Evolutionary conservation across 169 alveolate species (phyloP).

Genomic region (Theileria orientalis): DNA sequence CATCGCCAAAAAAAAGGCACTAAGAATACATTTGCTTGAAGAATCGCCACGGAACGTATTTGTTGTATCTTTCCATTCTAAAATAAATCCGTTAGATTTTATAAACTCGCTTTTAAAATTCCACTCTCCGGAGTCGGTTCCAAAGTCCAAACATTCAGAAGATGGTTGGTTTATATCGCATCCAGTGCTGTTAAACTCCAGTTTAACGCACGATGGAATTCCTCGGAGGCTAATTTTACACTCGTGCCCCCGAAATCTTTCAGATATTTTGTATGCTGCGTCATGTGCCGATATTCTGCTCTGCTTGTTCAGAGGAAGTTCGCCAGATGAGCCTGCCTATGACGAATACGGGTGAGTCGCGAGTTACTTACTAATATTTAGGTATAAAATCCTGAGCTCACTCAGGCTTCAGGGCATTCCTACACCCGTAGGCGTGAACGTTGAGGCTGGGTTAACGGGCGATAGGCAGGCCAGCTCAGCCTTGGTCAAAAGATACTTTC

Average conservation of each 20-base stretch:
- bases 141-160: neutral
- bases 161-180: conserved; percentile 32
- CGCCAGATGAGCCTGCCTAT: conserved; percentile 48
- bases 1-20: conserved; percentile 43
- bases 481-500: conserved; percentile 70
- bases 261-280: conserved; percentile 51
- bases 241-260: conserved; percentile 55
- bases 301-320: conserved; percentile 47
- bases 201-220: conserved; percentile 37
- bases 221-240: conserved; percentile 39
- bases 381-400: conserved; percentile 66
- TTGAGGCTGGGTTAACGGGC: conserved; percentile 57
- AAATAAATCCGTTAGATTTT: conserved; percentile 29
- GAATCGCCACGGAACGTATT: conserved; percentile 59
- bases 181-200: conserved; percentile 31
- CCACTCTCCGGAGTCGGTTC: neutral
- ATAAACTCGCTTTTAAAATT: conserved; percentile 21
- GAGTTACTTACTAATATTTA: neutral
- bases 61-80: conserved; percentile 49
- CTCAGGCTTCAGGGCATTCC: conserved; percentile 77
- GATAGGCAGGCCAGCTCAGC: conserved; percentile 51
- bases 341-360: conserved; percentile 61
- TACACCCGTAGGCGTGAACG: conserved; percentile 71
- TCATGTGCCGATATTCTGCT: conserved; percentile 60
- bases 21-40: conserved; percentile 29